A percentile compares a stretch with the other conserved stretches of the same genome.
Evolutionary conservation across 202 grass and related monocot species (phyloP).

Genomic region (Zoysia matrella): DNA sequence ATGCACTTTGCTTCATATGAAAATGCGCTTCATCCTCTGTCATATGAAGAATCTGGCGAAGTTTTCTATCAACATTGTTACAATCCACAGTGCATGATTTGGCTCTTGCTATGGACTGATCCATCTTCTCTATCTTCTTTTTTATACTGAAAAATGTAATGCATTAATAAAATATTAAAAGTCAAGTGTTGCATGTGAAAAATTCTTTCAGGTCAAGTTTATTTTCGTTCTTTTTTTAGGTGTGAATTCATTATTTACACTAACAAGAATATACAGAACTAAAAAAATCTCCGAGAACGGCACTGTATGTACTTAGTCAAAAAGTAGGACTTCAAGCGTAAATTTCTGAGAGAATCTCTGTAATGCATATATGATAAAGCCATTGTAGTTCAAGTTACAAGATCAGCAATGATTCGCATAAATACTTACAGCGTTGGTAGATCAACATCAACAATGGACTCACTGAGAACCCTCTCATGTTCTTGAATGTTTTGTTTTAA

Average conservation of each 20-base stretch:
- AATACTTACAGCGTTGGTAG: conserved; percentile 78
- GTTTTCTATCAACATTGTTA: conserved; percentile 88
- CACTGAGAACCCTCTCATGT: conserved; percentile 86
- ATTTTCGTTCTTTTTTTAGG: neutral
- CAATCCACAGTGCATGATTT: conserved; percentile 84
- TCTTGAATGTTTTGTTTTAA: conserved; percentile 98
- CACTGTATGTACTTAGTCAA: conserved; percentile 3
- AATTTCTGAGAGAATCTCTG: neutral
- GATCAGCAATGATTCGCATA: neutral
- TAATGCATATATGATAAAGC: neutral
- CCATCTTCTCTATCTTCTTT: conserved; percentile 79
- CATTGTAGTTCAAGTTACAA: conserved; percentile 25
- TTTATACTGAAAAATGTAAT: conserved; percentile 64
- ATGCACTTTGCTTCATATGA: conserved; percentile 98
- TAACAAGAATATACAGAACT: conserved; percentile 13
- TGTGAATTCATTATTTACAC: conserved; percentile 25
- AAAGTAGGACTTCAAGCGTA: conserved; percentile 14
- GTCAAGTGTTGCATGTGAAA: neutral
- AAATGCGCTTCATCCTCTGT: conserved; percentile 95
- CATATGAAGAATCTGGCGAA: conserved; percentile 88
- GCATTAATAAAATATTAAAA: conserved; percentile 16
- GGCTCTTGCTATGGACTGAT: conserved; percentile 67
- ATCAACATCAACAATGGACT: conserved; percentile 86
- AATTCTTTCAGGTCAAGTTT: neutral
- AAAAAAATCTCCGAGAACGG: neutral